Evolutionary conservation across 805 yeast species (phyloP).

Genomic region (Groenewaldozyma salmanticensis): DNA sequence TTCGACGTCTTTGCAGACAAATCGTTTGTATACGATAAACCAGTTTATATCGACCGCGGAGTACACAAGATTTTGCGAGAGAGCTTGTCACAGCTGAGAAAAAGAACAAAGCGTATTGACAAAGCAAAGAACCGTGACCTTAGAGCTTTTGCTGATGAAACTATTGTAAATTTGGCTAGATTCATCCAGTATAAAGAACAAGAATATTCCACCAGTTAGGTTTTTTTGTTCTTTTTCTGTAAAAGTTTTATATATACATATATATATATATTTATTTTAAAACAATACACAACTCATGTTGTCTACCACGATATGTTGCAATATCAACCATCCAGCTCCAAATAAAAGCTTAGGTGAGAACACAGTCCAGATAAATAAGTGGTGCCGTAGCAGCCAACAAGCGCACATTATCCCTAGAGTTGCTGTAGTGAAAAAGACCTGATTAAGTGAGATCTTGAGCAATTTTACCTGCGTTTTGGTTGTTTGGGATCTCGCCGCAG

Average conservation of each 20-base stretch:
- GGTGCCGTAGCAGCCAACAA: constrained; percentile 68
- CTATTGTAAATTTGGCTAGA: constrained; percentile 54
- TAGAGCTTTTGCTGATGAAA: constrained; percentile 58
- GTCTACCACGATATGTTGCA: constrained; percentile 22
- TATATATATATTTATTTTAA: neutral
- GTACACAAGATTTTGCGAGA: constrained; percentile 36
- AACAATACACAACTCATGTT: constrained; percentile 4
- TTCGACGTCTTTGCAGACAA: constrained; percentile 78
- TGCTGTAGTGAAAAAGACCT: constrained; percentile 49
- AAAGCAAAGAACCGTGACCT: constrained; percentile 48
- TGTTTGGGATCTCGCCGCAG: constrained; percentile 9
- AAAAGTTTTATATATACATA: neutral
- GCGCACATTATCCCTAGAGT: constrained; percentile 54
- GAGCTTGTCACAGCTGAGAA: constrained; percentile 39
- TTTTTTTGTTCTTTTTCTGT: neutral
- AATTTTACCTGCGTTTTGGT: constrained; percentile 1
- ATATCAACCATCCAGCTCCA: constrained; percentile 57
- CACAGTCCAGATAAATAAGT: constrained; percentile 94
- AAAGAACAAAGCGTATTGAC: constrained; percentile 53
- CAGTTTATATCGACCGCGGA: constrained; percentile 50
- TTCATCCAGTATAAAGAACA: constrained; percentile 66
- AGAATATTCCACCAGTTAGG: constrained; percentile 26
- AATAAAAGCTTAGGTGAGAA: constrained; percentile 88
- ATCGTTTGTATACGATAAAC: constrained; percentile 52
- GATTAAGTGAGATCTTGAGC: constrained; percentile 13